Percentiles rank a stretch among this genome's conserved stretches.
Evolutionary conservation across 208 protist genomes (phyloP).

Genomic region (Leishmania mexicana): DNA sequence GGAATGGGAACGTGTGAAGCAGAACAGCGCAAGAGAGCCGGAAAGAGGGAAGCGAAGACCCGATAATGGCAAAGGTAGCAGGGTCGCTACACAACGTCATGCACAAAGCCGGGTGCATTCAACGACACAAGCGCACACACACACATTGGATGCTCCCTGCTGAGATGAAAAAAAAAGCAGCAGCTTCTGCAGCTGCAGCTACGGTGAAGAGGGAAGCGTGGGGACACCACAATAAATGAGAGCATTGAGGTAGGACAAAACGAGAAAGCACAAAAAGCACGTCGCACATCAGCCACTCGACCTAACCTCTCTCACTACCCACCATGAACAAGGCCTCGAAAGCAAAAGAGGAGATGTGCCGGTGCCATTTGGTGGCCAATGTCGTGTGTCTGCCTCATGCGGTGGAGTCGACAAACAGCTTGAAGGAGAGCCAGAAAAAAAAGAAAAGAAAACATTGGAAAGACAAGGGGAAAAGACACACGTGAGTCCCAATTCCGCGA

Average conservation of each 20-base stretch:
- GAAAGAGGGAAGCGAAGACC: not conserved
- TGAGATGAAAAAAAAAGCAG: not conserved
- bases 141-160: not conserved
- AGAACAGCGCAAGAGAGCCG: slow-evolving; percentile 6
- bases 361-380: not conserved
- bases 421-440: not conserved
- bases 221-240: not conserved
- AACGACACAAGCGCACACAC: not conserved
- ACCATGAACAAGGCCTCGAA: not conserved
- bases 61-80: not conserved
- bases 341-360: not conserved
- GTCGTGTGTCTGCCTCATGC: not conserved
- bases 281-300: not conserved
- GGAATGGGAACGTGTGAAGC: not conserved
- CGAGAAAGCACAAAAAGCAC: not conserved
- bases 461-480: slow-evolving; percentile 3
- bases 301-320: not conserved
- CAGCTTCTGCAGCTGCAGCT: not conserved
- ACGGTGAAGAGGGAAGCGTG: not conserved
- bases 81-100: not conserved
- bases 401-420: not conserved
- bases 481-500: not conserved
- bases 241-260: not conserved
- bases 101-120: not conserved
- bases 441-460: slow-evolving; percentile 6